phyloP scores from a whole-genome alignment of 106 monocot species.

The Dendrobium huoshanense region DNA sequence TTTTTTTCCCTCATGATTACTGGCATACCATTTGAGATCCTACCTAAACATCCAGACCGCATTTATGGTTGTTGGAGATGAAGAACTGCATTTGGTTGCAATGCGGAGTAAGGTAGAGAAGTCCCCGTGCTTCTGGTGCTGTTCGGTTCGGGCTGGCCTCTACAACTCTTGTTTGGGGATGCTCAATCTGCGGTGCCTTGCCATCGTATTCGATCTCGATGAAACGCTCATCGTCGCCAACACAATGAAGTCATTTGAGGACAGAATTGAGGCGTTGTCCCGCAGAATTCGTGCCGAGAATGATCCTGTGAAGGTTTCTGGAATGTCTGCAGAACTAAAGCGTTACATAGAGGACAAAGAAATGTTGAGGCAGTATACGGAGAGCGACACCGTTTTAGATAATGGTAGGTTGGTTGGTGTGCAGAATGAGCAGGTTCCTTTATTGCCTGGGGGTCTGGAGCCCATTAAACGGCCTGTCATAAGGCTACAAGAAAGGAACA shows the following conservation, averaged over 20 bases:
- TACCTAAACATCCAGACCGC: slow-evolving; percentile 46
- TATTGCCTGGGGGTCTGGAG: slow-evolving; percentile 18
- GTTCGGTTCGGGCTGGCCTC: slow-evolving; percentile 43
- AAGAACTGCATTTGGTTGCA: slow-evolving; percentile 86
- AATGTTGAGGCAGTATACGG: slow-evolving; percentile 70
- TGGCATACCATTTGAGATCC: not conserved
- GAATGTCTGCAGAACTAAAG: slow-evolving; percentile 89
- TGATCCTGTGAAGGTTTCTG: slow-evolving; percentile 65
- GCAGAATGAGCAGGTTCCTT: slow-evolving; percentile 65
- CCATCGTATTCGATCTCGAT: slow-evolving; percentile 92
- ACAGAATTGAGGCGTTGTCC: slow-evolving; percentile 66
- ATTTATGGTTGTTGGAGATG: slow-evolving; percentile 48
- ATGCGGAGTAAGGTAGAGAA: slow-evolving; percentile 61
- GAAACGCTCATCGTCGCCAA: slow-evolving; percentile 95
- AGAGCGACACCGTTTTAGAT: slow-evolving; percentile 48
- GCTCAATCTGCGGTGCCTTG: slow-evolving; percentile 85
- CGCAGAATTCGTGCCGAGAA: slow-evolving; percentile 62
- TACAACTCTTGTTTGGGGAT: slow-evolving; percentile 63
- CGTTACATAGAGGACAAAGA: slow-evolving; percentile 75
- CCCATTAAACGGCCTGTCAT: slow-evolving; percentile 64
- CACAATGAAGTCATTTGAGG: slow-evolving; percentile 95
- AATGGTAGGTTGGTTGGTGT: slow-evolving; percentile 42
- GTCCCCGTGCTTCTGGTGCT: slow-evolving; percentile 88
- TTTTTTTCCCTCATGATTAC: slow-evolving; percentile 2
- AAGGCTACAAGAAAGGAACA: slow-evolving; percentile 62